These are phyloP conservation scores for Solanum ahanhuiri DNA, from an alignment of 257 asterid genomes.

Conservation along the genomic window DNA sequence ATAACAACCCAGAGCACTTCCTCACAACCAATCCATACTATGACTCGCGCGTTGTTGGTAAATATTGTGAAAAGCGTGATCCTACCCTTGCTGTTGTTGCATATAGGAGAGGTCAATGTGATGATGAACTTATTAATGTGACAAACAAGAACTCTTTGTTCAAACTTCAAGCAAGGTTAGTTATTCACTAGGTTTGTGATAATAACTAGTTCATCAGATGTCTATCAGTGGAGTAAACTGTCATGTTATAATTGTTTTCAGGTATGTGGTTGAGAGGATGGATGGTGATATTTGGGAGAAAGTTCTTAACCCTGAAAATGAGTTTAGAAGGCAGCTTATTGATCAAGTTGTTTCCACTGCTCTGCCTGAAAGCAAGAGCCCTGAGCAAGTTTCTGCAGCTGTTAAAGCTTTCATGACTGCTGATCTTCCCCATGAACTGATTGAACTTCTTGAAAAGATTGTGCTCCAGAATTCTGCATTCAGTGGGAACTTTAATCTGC, in stretches of 20 bases:
- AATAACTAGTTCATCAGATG: background rate
- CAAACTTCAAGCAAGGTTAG: conserved; percentile 96
- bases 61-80: conserved; percentile 98
- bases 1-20: conserved; percentile 97
- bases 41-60: conserved; percentile 97
- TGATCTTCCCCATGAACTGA: conserved; percentile 96
- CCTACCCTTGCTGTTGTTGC: conserved; percentile 99
- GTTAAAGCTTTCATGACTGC: conserved; percentile 99
- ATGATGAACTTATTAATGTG: conserved; percentile 90
- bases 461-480: conserved; percentile 97
- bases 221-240: background rate
- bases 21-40: conserved; percentile 97
- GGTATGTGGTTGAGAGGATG: conserved; percentile 99
- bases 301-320: conserved; percentile 94
- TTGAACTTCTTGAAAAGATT: conserved; percentile 97
- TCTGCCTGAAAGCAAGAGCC: conserved; percentile 98
- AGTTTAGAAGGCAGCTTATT: conserved; percentile 89
- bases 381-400: conserved; percentile 99
- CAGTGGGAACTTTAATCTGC: conserved; percentile 97
- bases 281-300: conserved; percentile 96
- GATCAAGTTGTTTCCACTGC: conserved; percentile 99
- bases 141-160: conserved; percentile 92
- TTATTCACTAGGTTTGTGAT: background rate
- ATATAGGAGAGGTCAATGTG: conserved; percentile 95
- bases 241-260: conserved; percentile 12